Evolutionary conservation across 1,139 yeast genomes (phyloP), one percentile per base, ranked within the genome.

Genomic region (Ashbya aceris): DNA sequence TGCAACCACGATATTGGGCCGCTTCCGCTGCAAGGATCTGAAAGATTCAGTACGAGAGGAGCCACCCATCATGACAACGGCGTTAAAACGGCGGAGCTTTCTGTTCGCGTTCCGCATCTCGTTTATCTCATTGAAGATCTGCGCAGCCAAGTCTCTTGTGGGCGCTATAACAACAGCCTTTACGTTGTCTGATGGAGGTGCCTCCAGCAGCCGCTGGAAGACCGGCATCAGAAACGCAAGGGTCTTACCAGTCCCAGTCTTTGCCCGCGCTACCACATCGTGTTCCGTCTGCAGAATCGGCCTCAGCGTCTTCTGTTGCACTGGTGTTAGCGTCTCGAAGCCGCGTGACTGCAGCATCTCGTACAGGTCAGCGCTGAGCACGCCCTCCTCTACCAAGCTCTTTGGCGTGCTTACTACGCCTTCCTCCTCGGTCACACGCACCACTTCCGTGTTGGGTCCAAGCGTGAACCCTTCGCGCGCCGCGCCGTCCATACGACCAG

Each of bases 211-310:
- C 42, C 72, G 73, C 56, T 84, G 83, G 36, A 87, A 65, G 7
- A 85, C 68, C 2, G 96, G 96, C 38, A 87, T 69, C 47, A 87
- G 77, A 60, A 85, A 89, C 0, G 96, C 94, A 46, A 84, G 76
- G 0, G 96, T 89, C 62, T 89, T 89, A 56, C 96, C 97, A 1
- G 96, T 87, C 58, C 96, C 97, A 4, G 97, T 89, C 60, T 85
- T 85, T 30, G 96, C 96, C 52, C 94, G 73, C 30, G 85, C 91
- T 23, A 87, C 87, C 43, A 86, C 69, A 49, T 93, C 89, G 9
- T 61, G 62, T 31, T 75, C 71, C 32, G 68, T 65, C 17, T 71
- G 58, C 43, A 85, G 66, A 45, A 82, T 74, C 7, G 93, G 93
- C 42, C 76, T 66, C 39, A 87, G 67, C 5, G 95, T 73, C 52